A percentile compares a stretch with the other conserved stretches of the same genome.
phyloP scores from a whole-genome alignment of 139 green algal genomes.

The Chlamydomonas applanata region DNA sequence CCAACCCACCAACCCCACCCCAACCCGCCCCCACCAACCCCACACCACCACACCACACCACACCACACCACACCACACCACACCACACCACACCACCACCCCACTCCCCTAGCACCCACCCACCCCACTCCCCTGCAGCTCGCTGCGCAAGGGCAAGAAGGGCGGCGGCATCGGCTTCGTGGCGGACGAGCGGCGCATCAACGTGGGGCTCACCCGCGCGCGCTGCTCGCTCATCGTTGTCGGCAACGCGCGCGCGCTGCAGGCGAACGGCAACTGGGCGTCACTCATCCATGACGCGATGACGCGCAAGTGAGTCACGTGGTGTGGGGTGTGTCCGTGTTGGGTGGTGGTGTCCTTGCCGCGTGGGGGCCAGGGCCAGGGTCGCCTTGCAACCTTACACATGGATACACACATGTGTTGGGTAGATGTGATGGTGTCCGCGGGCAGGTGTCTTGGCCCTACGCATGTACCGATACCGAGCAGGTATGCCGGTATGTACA shows the following conservation, averaged over 20 bases:
- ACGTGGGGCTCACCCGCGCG: conserved; percentile 87
- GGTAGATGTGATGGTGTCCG: neutral
- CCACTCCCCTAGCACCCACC: no score
- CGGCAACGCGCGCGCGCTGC: conserved; percentile 63
- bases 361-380: neutral
- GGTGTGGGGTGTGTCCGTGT: neutral
- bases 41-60: no score
- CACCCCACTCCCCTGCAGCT: conserved; percentile 8
- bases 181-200: conserved; percentile 86
- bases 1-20: no score
- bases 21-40: no score
- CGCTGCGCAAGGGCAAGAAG: conserved; percentile 12
- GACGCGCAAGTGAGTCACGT: conserved; percentile 15
- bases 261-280: conserved; percentile 34
- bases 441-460: no score
- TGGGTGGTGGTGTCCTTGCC: conserved; percentile 32
- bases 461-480: neutral
- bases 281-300: conserved; percentile 36
- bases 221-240: conserved; percentile 80
- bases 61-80: no score
- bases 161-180: conserved; percentile 74
- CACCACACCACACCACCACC: no score
- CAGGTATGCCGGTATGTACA: neutral
- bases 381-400: neutral
- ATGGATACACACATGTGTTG: neutral